Percentiles rank a stretch among this genome's conserved stretches.
Conservation (phyloP, 1,284 basidiomycete species). For the Trichosporon sp. region DNA sequence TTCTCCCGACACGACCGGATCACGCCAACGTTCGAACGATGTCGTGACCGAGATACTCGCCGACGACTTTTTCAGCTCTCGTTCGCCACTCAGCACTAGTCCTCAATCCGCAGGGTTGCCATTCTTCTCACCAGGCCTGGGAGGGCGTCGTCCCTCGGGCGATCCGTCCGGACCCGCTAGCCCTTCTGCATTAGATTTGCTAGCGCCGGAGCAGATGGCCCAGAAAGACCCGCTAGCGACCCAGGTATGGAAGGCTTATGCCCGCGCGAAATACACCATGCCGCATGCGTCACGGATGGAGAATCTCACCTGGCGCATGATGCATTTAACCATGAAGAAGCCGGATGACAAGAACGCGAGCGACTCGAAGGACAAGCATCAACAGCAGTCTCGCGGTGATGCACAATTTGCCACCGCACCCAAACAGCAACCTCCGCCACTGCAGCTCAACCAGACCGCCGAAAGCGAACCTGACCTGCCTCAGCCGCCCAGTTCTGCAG, state of each 20-base stretch:
- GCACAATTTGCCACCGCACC: slow-evolving; percentile 1
- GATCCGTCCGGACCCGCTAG: slow-evolving; percentile 23
- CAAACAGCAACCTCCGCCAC: neutral
- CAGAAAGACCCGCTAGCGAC: slow-evolving; percentile 81
- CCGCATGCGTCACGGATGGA: slow-evolving; percentile 95
- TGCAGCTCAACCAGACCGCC: neutral
- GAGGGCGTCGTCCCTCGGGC: slow-evolving; percentile 30
- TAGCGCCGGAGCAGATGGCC: slow-evolving; percentile 41
- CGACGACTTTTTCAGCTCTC: slow-evolving; percentile 39
- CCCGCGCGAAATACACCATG: slow-evolving; percentile 74
- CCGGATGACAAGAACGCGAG: slow-evolving; percentile 22
- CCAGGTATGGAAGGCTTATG: slow-evolving; percentile 96
- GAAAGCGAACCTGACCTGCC: neutral
- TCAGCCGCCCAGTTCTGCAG: neutral
- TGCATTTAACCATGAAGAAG: slow-evolving; percentile 79
- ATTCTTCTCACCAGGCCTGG: neutral
- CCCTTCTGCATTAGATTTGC: slow-evolving; percentile 20
- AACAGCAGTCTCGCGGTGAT: slow-evolving; percentile 5
- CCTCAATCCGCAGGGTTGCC: slow-evolving; percentile 9
- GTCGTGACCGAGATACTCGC: slow-evolving; percentile 42
- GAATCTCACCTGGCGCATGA: slow-evolving; percentile 96
- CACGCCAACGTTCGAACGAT: slow-evolving; percentile 20
- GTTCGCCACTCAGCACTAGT: slow-evolving; percentile 29
- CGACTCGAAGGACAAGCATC: slow-evolving; percentile 5
- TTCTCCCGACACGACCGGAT: neutral